A percentile compares a stretch with the other conserved stretches of the same genome.
Conservation (phyloP, 192 early-diverging fungal species). For the Podila clonocystis region DNA sequence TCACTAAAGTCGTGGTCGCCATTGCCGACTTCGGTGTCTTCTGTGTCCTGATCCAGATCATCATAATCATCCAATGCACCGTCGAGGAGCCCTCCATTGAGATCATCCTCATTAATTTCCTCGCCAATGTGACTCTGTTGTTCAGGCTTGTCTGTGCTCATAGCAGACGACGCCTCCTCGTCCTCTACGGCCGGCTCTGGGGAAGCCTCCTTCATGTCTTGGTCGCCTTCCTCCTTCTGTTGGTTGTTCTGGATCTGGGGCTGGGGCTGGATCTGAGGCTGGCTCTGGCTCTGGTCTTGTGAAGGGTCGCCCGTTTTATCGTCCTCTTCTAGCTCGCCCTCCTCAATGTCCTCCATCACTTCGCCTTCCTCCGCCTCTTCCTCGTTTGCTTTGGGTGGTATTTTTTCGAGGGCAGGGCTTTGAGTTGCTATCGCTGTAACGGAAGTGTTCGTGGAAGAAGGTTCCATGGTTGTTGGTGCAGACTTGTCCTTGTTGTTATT, state of each 20-base stretch:
- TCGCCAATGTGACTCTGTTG: slow-evolving; percentile 3
- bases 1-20: slow-evolving; percentile 35
- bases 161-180: not conserved
- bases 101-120: slow-evolving; percentile 40
- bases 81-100: slow-evolving; percentile 45
- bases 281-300: too few species aligned
- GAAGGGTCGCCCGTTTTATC: not conserved
- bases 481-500: slow-evolving; percentile 1
- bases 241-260: too few species aligned
- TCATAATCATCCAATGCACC: slow-evolving; percentile 49
- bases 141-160: not conserved
- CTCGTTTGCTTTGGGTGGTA: too few species aligned
- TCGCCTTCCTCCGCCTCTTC: not conserved
- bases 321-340: not conserved
- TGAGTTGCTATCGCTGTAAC: not conserved
- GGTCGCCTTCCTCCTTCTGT: not conserved
- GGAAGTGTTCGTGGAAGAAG: not conserved
- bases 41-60: slow-evolving; percentile 48
- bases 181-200: not conserved
- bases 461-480: too few species aligned
- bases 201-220: not conserved
- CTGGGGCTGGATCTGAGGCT: too few species aligned
- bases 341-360: slow-evolving; percentile 3
- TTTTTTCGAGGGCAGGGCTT: not conserved
- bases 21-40: slow-evolving; percentile 47